These are phyloP conservation scores for Cardamine occulta DNA, from an alignment of 345 rosid species.

Conservation along the genomic window DNA sequence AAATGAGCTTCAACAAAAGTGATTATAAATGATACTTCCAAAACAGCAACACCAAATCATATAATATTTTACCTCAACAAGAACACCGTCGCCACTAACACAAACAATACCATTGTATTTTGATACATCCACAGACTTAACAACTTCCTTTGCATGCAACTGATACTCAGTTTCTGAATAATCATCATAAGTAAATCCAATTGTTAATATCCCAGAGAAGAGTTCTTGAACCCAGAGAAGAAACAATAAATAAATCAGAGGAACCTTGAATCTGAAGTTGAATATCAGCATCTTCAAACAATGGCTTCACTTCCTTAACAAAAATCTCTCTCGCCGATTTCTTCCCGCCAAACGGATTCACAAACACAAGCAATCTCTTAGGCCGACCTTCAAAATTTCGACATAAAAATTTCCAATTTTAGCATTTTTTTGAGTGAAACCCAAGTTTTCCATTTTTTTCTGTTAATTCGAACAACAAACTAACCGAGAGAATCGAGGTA, in stretches of 20 bases:
- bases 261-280: conserved; percentile 77
- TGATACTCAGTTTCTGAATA: conserved; percentile 67
- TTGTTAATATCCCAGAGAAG: not conserved
- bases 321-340: conserved; percentile 66
- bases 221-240: not conserved
- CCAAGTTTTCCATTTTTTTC: conserved; percentile 11
- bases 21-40: not conserved
- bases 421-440: conserved; percentile 16
- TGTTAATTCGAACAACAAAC: not conserved
- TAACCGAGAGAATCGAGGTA: conserved; percentile 72
- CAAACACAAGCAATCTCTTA: conserved; percentile 67
- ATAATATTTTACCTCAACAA: conserved; percentile 71
- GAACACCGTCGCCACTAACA: conserved; percentile 93
- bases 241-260: not conserved
- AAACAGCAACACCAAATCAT: not conserved
- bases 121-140: conserved; percentile 57
- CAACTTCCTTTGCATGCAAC: conserved; percentile 85
- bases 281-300: conserved; percentile 74
- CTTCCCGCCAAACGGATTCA: conserved; percentile 93
- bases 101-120: conserved; percentile 90
- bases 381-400: conserved; percentile 62
- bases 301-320: conserved; percentile 68
- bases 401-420: not conserved
- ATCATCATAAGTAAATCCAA: conserved; percentile 16
- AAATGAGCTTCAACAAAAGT: conserved; percentile 4